These are phyloP conservation scores for Pezicula radicicola DNA, from an alignment of 2,329 filamentous ascomycete genomes.

Conservation along the genomic window DNA sequence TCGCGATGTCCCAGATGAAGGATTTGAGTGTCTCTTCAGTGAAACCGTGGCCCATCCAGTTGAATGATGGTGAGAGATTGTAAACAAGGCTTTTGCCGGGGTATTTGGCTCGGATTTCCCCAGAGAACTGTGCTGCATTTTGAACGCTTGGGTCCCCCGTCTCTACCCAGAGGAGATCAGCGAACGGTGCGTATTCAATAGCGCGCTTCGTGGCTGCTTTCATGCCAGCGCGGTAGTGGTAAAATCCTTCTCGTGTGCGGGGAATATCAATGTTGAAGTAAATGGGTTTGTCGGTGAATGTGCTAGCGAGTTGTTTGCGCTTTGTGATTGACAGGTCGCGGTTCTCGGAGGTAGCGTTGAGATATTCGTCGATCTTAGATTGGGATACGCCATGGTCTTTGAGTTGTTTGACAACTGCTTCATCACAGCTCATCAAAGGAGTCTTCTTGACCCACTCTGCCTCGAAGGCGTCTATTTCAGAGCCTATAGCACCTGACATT, in stretches of 20 bases:
- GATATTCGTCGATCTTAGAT: constrained; percentile 65
- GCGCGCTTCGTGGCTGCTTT: constrained; percentile 87
- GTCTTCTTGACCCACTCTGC: constrained; percentile 84
- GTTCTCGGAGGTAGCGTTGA: constrained; percentile 56
- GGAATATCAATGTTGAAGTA: constrained; percentile 90
- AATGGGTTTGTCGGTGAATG: constrained; percentile 65
- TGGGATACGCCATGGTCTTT: constrained; percentile 60
- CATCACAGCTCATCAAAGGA: constrained; percentile 85
- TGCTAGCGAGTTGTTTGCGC: constrained; percentile 68
- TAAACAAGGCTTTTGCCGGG: constrained; percentile 91
- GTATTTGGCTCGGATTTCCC: constrained; percentile 65
- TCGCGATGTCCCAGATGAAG: constrained; percentile 95
- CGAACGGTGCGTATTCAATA: constrained; percentile 85
- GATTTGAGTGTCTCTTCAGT: constrained; percentile 75
- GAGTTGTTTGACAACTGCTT: constrained; percentile 79
- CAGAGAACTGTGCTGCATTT: constrained; percentile 72
- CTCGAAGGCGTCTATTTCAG: constrained; percentile 84
- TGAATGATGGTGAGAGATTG: constrained; percentile 95
- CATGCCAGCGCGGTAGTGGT: constrained; percentile 85
- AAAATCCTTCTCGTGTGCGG: constrained; percentile 89
- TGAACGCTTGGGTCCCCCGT: constrained; percentile 84
- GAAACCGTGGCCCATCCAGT: constrained; percentile 97
- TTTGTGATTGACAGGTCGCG: constrained; percentile 75
- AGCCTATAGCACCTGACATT: constrained; percentile 67
- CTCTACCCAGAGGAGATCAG: constrained; percentile 96